These are phyloP conservation scores for Syncephalastrum monosporum DNA, from an alignment of 371 early-diverging fungal genomes.

Conservation along the genomic window DNA sequence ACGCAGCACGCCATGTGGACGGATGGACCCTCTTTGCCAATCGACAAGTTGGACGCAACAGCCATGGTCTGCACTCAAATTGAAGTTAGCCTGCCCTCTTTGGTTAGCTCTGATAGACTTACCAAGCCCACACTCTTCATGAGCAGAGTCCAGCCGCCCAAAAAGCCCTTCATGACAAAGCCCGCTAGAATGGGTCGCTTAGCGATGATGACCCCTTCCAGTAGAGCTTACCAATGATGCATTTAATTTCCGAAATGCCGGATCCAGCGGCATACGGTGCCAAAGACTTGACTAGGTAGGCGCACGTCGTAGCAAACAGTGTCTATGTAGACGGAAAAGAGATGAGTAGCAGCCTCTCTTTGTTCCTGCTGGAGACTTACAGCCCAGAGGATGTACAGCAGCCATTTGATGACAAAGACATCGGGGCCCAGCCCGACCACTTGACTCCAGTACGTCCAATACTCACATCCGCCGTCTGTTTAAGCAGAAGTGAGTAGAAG, in stretches of 20 bases:
- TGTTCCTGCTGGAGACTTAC: slow-evolving; percentile 36
- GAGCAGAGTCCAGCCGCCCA: slow-evolving; percentile 84
- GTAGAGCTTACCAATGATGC: slow-evolving; percentile 72
- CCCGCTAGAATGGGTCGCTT: slow-evolving; percentile 49
- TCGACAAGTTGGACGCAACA: slow-evolving; percentile 85
- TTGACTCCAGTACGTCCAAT: slow-evolving; percentile 60
- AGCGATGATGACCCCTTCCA: neutral
- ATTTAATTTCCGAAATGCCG: slow-evolving; percentile 96
- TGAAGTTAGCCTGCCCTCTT: neutral
- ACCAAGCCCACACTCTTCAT: slow-evolving; percentile 88
- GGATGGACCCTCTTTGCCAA: slow-evolving; percentile 96
- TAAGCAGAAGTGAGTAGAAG: neutral
- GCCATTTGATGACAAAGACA: slow-evolving; percentile 53
- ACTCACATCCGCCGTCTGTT: slow-evolving; percentile 43
- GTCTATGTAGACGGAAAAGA: slow-evolving; percentile 34
- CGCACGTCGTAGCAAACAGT: slow-evolving; percentile 56
- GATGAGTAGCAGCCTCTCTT: slow-evolving; percentile 21
- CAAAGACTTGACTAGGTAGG: slow-evolving; percentile 63
- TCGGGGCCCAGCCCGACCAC: slow-evolving; percentile 37
- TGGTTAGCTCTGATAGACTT: neutral
- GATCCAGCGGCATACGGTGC: slow-evolving; percentile 93
- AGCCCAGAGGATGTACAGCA: slow-evolving; percentile 60
- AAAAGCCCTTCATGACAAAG: slow-evolving; percentile 88
- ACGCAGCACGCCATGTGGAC: slow-evolving; percentile 93
- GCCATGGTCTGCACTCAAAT: slow-evolving; percentile 59